Base-by-base conservation (phyloP, 768 basidiomycete species). In the Serpula lacrymans region DNA sequence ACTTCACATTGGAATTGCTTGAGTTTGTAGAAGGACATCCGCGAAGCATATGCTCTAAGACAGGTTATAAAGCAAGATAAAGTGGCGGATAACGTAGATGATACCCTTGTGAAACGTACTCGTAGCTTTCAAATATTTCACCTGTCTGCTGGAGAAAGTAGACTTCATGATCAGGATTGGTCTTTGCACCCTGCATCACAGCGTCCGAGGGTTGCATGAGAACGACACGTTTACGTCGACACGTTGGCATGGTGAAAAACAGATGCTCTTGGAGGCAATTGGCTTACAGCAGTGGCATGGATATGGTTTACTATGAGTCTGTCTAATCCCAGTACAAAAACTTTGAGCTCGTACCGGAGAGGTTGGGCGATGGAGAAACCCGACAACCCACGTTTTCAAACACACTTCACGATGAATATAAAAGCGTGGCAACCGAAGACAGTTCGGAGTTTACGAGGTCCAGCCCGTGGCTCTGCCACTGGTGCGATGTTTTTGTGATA, bases 1-100 rank as follows among this genome's bases (percentile, higher is more conserved):
- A 94, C 90, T 69, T 97, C 95, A 61, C 95, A 98, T 58, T 95
- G 91, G 66, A 97, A 98, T 57, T 93, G 85, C 57, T 90, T 92
- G 45, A 89, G 77, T 40, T 82, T 78, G 70, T 96, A 96, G 72
- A 96, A 98, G 45, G 88, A 85, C 78, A 95, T 88, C 54, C 95
- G 85, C 24, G 88, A 80, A 32, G 87, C 80, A 70, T 95, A 97
- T 17, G 89, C 81, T 54, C 74, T 77, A 55, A 51, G 37, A 51
- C 28, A 38, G 35, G 46, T 33, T 18, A 35, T 41, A 49, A 42
- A 42, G 41, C 52, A 39, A 53, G 53, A 45, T 33, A 17, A 44
- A 37, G 24, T 34, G 40, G 37, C 27, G 35, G 51, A 29, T 41
- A 47, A 53, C 53, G 47, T 50, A 58, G 54, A 41, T 50, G 45